Base-by-base conservation (phyloP, 2,329 filamentous ascomycete species). In the Epichloe hybrida region DNA sequence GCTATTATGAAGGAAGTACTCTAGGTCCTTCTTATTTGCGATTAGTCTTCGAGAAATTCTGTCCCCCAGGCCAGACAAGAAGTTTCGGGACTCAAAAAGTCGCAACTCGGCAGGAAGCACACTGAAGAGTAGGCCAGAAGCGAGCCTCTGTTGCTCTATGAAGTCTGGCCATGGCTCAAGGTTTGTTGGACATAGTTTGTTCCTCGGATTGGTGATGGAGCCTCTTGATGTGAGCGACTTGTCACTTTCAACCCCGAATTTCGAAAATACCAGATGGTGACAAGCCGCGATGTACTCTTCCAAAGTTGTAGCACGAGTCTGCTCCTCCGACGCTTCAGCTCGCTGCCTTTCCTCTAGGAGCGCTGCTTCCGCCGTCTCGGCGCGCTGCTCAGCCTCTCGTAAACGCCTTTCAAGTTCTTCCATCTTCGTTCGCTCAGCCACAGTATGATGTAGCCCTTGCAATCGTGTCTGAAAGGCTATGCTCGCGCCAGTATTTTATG, bases 261-360 rank as follows among this genome's bases (percentile, higher is more conserved):
- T 56, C 6, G 57, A 48, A 27, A 58, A 62, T 13, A 66, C 50
- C 3, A 56, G 52, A 35, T 50, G 38, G 50, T 68, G 61, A 51
- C 55, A 66, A n/a, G 58, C 55, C 36, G 50, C 31, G 20, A 68
- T 60, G 46, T 66, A 66, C 54, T 67, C 61, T 17, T 59, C 21
- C 17, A 67, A 52, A 46, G 61, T 66, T 9, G 59, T 66, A 7
- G 40, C 20, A 37, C 48, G 48, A 9, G 11, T 45, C 45, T 62
- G 55, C 47, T 58, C 48, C 50, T 64, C 55, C 47, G 40, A 37
- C n/a, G 38, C 39, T n/a, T 13, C 41, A 11, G 47, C 27, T 15
- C 38, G 20, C 20, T 20, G 37, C 12, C 1, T 7, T 8, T 27
- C 27, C 23, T 23, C 5, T 23, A 23, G 23, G 21, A 4, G 21